These are phyloP conservation scores for Persicaria tinctoria DNA, from an alignment of 148 eudicot genomes.

Conservation along the genomic window DNA sequence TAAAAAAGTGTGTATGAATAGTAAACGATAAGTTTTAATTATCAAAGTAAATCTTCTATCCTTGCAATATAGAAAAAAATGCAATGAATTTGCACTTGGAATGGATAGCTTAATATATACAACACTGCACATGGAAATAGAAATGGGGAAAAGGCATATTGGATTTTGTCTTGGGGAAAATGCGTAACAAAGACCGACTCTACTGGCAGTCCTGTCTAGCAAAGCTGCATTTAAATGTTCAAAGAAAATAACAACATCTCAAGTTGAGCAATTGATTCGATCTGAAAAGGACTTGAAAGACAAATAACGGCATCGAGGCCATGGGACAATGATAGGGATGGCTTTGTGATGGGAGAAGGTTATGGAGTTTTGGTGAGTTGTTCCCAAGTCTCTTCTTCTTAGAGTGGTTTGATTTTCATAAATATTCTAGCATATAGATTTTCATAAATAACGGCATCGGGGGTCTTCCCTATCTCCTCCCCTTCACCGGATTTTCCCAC, in stretches of 20 bases:
- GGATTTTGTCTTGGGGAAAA: neutral
- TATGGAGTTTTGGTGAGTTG: conserved; percentile 78
- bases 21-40: too few species aligned
- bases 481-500: too few species aligned
- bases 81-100: neutral
- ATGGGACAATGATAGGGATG: conserved; percentile 85
- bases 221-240: conserved; percentile 61
- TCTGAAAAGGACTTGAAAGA: conserved; percentile 62
- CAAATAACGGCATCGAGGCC: too few species aligned
- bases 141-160: neutral
- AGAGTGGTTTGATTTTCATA: neutral
- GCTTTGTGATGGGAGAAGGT: conserved; percentile 99
- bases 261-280: conserved; percentile 62
- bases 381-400: neutral
- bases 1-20: too few species aligned
- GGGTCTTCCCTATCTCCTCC: too few species aligned
- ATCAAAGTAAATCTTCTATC: too few species aligned
- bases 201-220: conserved; percentile 27
- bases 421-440: neutral
- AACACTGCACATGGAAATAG: neutral
- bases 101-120: neutral
- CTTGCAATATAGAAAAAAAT: too few species aligned
- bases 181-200: neutral
- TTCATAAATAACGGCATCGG: too few species aligned
- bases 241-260: conserved; percentile 47